Evolutionary conservation across 495 filamentous ascomycete genomes (phyloP).

Genomic region (Aspergillus coremiiformis): DNA sequence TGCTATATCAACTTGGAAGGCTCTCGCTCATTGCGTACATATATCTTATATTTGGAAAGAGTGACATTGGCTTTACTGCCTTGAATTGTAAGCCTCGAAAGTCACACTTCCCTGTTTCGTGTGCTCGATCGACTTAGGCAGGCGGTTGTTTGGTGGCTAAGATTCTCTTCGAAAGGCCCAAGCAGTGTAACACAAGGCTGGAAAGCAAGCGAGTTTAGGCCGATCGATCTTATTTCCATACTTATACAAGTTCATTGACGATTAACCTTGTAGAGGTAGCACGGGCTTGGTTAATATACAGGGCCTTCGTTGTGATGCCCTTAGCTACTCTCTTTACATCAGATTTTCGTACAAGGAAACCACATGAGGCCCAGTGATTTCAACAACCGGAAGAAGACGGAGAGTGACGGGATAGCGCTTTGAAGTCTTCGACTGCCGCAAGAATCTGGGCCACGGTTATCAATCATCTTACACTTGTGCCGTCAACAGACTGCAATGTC

Average conservation of each 20-base stretch:
- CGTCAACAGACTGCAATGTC: conserved; percentile 39
- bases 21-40: not conserved
- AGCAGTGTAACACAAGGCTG: not conserved
- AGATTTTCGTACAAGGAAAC: not conserved
- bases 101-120: not conserved
- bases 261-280: not conserved
- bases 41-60: not conserved
- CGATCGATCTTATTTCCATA: not conserved
- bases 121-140: not conserved
- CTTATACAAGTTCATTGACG: not conserved
- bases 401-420: not conserved
- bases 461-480: not conserved
- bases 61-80: not conserved
- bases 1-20: not conserved
- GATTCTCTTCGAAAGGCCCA: not conserved
- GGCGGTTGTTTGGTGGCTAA: not conserved
- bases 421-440: not conserved
- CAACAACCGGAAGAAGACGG: not conserved
- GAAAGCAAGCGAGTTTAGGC: not conserved
- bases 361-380: not conserved
- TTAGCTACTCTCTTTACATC: not conserved
- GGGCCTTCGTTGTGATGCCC: not conserved
- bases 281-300: not conserved
- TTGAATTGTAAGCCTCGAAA: not conserved
- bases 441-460: not conserved